Evolutionary conservation across 2,329 filamentous ascomycete genomes (phyloP), one percentile per base, ranked within the genome.

Genomic region (Penicillium sp.): DNA sequence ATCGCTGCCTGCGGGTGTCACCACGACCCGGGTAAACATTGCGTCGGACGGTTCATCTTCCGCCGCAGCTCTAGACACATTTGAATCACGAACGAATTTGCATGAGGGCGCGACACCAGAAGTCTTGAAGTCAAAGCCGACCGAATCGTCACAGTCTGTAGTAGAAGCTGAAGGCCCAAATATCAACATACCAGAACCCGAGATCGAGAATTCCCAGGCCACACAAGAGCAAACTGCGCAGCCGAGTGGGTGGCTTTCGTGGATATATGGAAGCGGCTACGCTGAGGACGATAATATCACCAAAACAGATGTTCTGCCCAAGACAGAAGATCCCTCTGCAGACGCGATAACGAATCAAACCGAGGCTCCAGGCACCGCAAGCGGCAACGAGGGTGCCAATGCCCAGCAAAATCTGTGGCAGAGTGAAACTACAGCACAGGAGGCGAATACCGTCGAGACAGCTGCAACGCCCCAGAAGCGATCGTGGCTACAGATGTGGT

Each of bases 401-500:
- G 44, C 45, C 38, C 49, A 50, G 35, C 29, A 47, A 5, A 47
- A 54, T 37, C 39, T 47, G 28, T 34, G 47, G 9, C 53, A 57
- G 32, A 47, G 55, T 3, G 36, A 47, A n/a, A 46, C 42, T 32
- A 8, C 38, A 33, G 39, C 44, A 9, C 43, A 53, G 28, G 32
- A 6, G 0, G 37, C 26, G 11, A 45, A 52, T 11, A 48, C 46
- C 18, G 26, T 34, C 13, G 49, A 56, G 36, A 33, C 43, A 8
- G 35, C 39, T 5, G 49, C 60, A 3, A 53, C 45, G 9, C 47
- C 66, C 27, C 64, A 66, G 35, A 73, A 69, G 48, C 64, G 69
- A 44, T 71, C 69, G 38, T 74, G 70, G 72, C 61, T 73, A 48
- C 70, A 73, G 49, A 70, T 74, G 65, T 73, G 67, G 71, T 65